A percentile compares a stretch with the other conserved stretches of the same genome.
Evolutionary conservation across 495 filamentous ascomycete genomes (phyloP).

Genomic region (Hypoxylon perforatum): DNA sequence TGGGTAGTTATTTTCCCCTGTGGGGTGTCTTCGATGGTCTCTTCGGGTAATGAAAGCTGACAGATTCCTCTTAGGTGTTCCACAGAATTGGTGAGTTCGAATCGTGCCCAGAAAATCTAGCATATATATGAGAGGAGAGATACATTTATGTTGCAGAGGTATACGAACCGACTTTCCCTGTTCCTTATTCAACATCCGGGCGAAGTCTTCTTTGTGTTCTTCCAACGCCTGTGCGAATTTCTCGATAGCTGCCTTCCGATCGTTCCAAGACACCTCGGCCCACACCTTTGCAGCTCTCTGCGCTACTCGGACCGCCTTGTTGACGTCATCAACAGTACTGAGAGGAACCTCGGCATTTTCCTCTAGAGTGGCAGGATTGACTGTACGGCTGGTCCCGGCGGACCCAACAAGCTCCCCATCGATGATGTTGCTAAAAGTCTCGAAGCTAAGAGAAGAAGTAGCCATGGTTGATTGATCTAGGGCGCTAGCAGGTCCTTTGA

Average conservation of each 20-base stretch:
- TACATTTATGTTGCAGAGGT: too few relatives aligned
- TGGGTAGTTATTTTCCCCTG: conserved; percentile 51
- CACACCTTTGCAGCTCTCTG: conserved; percentile 62
- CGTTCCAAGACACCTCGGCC: conserved; percentile 60
- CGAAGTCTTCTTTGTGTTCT: conserved; percentile 56
- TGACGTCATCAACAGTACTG: conserved; percentile 60
- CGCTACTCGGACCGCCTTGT: conserved; percentile 63
- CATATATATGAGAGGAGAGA: too few relatives aligned
- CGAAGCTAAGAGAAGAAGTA: too few relatives aligned
- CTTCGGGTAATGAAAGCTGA: conserved; percentile 6
- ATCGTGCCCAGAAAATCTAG: too few relatives aligned
- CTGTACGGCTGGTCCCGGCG: conserved; percentile 38
- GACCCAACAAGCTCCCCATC: conserved; percentile 4
- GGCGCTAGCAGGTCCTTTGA: too few relatives aligned
- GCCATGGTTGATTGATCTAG: too few relatives aligned
- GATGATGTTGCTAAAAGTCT: conserved; percentile 9
- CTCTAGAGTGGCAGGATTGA: conserved; percentile 63
- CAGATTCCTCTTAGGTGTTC: not conserved
- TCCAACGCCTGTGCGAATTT: conserved; percentile 60
- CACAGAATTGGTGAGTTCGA: too few relatives aligned
- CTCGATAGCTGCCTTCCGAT: conserved; percentile 57
- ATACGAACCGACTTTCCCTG: conserved; percentile 68
- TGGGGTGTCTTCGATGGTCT: conserved; percentile 53
- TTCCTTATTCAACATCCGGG: conserved; percentile 63
- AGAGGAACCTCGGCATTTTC: conserved; percentile 65